Evolutionary conservation across 2,329 filamentous ascomycete species (phyloP).

Genomic region (Cercospora zeina): DNA sequence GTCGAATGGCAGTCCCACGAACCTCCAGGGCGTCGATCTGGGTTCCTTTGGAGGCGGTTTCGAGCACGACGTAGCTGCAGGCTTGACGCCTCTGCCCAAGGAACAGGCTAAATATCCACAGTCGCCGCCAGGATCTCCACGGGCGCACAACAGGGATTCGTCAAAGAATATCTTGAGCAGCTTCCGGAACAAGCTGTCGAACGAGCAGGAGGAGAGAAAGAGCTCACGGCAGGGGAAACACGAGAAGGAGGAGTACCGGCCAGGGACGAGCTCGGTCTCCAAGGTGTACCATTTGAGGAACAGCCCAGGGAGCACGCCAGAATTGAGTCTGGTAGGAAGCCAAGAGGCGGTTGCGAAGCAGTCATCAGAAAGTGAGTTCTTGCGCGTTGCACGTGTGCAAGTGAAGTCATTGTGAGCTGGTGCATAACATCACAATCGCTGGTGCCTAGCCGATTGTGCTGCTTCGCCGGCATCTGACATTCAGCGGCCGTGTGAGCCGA

Average conservation of each 20-base stretch:
- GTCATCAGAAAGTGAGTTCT: slow-evolving; percentile 35
- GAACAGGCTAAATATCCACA: slow-evolving; percentile 31
- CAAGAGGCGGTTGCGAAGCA: slow-evolving; percentile 34
- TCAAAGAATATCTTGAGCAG: slow-evolving; percentile 35
- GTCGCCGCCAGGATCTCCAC: slow-evolving; percentile 38
- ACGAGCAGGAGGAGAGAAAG: slow-evolving; percentile 27
- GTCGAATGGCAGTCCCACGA: slow-evolving; percentile 40
- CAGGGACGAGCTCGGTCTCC: slow-evolving; percentile 38
- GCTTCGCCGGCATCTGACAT: not conserved
- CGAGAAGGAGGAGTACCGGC: slow-evolving; percentile 37
- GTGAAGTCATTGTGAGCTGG: slow-evolving; percentile 2
- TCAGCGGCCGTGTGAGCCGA: not conserved
- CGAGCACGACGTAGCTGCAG: slow-evolving; percentile 32
- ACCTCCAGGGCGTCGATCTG: slow-evolving; percentile 41
- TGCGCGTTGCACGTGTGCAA: not conserved
- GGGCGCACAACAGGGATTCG: slow-evolving; percentile 30
- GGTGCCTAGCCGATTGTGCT: not conserved
- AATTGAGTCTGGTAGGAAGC: slow-evolving; percentile 44
- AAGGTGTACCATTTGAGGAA: slow-evolving; percentile 46
- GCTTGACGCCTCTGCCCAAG: slow-evolving; percentile 28
- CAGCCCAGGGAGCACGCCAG: slow-evolving; percentile 51
- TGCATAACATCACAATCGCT: not conserved
- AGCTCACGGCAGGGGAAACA: slow-evolving; percentile 31
- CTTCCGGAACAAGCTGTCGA: slow-evolving; percentile 32
- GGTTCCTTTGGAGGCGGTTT: slow-evolving; percentile 41